Conservation (phyloP, 176 grass and related monocot species). For the Ensete ventricosum region DNA sequence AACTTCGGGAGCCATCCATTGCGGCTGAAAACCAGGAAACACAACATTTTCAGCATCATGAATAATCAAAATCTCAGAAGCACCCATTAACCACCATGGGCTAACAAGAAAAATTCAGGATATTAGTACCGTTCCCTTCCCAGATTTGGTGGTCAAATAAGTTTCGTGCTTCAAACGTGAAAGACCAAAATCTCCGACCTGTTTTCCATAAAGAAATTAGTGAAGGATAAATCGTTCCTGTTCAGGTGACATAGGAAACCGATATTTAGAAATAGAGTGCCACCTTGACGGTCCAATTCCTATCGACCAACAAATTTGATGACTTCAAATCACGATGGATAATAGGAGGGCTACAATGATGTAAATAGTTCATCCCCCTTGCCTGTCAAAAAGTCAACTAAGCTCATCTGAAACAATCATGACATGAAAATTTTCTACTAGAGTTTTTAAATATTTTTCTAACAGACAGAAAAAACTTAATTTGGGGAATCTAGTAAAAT, state of each 20-base stretch:
- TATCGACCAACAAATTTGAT: conserved; percentile 96
- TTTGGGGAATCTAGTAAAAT: too few relatives aligned
- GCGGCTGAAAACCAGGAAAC: conserved; percentile 42
- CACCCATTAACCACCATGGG: too few relatives aligned
- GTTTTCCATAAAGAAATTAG: conserved; percentile 11
- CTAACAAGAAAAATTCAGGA: not conserved
- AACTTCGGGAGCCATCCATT: conserved; percentile 99
- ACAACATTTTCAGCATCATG: not conserved
- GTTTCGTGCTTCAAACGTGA: conserved; percentile 92
- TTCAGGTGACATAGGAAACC: not conserved
- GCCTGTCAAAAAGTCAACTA: conserved; percentile 35
- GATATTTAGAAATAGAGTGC: not conserved
- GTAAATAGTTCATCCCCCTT: conserved; percentile 98
- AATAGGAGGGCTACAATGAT: conserved; percentile 78
- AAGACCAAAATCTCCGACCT: conserved; percentile 99
- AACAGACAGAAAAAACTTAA: too few relatives aligned
- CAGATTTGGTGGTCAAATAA: conserved; percentile 84
- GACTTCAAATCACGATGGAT: conserved; percentile 99
- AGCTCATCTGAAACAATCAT: not conserved
- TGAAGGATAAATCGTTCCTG: not conserved
- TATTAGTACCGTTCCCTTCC: conserved; percentile 77
- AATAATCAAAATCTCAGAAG: not conserved
- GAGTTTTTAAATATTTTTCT: too few relatives aligned
- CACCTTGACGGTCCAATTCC: conserved; percentile 99
- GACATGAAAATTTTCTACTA: too few relatives aligned